phyloP scores from a whole-genome alignment of 2,329 filamentous ascomycete genomes.

The Exutisphaerella laricina region DNA sequence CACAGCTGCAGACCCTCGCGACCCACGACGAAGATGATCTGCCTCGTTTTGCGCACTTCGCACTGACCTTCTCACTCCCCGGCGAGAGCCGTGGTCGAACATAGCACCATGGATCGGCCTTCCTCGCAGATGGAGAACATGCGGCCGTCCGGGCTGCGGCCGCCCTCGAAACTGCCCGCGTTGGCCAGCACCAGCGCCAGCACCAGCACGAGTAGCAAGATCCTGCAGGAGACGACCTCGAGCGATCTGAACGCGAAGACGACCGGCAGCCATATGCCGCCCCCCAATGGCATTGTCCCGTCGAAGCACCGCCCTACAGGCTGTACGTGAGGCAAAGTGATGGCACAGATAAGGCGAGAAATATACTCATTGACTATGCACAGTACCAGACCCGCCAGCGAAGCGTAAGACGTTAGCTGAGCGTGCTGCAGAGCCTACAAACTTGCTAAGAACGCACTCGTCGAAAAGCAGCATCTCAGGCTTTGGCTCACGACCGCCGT shows the following conservation, averaged over 20 bases:
- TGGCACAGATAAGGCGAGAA: too few species aligned
- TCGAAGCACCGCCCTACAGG: slow-evolving; percentile 50
- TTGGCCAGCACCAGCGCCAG: too few species aligned
- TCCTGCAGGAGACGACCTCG: slow-evolving; percentile 29
- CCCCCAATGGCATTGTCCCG: slow-evolving; percentile 31
- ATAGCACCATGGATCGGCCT: slow-evolving; percentile 27
- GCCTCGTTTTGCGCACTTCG: slow-evolving; percentile 2
- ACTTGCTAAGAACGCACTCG: slow-evolving; percentile 22
- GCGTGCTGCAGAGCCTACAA: slow-evolving; percentile 43
- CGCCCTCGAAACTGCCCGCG: slow-evolving; percentile 30
- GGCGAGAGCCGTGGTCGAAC: neutral
- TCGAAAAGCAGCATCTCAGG: slow-evolving; percentile 17
- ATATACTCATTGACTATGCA: too few species aligned
- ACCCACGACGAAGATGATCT: neutral
- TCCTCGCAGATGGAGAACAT: slow-evolving; percentile 30
- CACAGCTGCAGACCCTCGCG: neutral
- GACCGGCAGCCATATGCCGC: slow-evolving; percentile 25
- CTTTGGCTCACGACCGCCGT: slow-evolving; percentile 20
- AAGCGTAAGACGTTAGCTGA: slow-evolving; percentile 50
- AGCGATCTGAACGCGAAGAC: slow-evolving; percentile 47
- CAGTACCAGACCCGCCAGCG: slow-evolving; percentile 44
- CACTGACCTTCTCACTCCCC: neutral
- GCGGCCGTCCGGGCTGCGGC: slow-evolving; percentile 30
- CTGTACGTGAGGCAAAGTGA: slow-evolving; percentile 33
- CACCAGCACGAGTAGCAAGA: slow-evolving; percentile 16